Base-by-base conservation (phyloP, 441 rosid species). In the Kokia cookei region DNA sequence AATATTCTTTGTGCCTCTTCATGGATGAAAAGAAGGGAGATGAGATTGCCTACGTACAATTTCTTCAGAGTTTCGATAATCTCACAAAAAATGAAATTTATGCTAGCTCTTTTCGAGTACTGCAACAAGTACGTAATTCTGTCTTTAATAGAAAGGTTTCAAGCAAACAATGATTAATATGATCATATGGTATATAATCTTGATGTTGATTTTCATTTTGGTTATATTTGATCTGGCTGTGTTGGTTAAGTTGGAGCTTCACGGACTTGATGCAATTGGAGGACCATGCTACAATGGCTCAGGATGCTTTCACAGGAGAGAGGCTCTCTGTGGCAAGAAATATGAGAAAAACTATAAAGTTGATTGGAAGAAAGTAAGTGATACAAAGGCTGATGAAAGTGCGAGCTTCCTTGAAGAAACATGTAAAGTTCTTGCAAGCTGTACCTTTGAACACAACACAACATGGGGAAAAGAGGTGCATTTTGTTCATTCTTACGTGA, bases 381-480 rank as follows among this genome's bases (percentile, higher is more conserved):
- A 69, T 2, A 54, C 32, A 17, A 32, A 54, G 10, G 15, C 2
- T 0, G 13, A 11, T 17, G 29, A 29, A 53, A 79, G 72, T 72
- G 81, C 67, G 48, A 77, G 10, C 59, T 27, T 26, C 65, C 29
- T 19, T 7, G 82, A 81, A 47, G 79, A 78, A 61, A 79, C 65
- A 66, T 37, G 76, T 27, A 89, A 86, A 82, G 47, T 29, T 72
- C 85, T 92, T 26, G 96, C 95, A 63, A 83, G 86, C 70, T 92
- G 89, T 72, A 69, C 84, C 10, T 87, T 54, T 55, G 97, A 92
- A 66, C 80, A 84, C 73, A 81, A 78, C 64, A 86, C 91, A 32
- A 68, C 79, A 73, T 90, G 97, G 98, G 98, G 96, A 74, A 82
- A 78, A 4, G 87, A 89, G 94, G 97, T 90, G n/a, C 7, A 15